Percentiles rank a stretch among this genome's conserved stretches.
Conservation (phyloP, 352 stramenopile species). For the Pythium brachiatum region DNA sequence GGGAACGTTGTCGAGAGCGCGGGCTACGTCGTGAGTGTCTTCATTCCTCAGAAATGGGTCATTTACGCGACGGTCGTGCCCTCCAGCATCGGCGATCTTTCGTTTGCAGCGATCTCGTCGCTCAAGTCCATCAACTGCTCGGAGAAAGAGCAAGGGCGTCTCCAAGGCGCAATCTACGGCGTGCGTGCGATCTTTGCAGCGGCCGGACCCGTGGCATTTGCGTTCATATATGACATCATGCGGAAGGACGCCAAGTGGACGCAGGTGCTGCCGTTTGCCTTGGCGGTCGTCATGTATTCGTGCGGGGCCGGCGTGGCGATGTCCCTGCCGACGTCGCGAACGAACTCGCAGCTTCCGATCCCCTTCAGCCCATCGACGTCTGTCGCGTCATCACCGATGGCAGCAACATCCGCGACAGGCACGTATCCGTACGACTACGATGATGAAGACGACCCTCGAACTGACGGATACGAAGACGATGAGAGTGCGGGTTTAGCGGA, state of each 20-base stretch:
- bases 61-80: conserved; percentile 46
- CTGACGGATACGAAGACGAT: conserved; percentile 25
- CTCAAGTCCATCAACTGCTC: conserved; percentile 65
- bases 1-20: conserved; percentile 37
- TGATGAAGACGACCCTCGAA: conserved; percentile 41
- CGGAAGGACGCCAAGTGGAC: conserved; percentile 39
- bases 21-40: conserved; percentile 41
- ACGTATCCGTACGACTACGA: conserved; percentile 23
- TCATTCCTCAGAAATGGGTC: conserved; percentile 57
- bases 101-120: conserved; percentile 65
- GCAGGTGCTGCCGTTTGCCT: conserved; percentile 52
- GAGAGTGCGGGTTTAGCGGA: conserved; percentile 43
- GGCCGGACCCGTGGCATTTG: conserved; percentile 49
- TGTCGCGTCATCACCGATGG: conserved; percentile 40
- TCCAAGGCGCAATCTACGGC: conserved; percentile 73
- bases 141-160: conserved; percentile 68
- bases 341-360: conserved; percentile 24
- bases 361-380: conserved; percentile 39
- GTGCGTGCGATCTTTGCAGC: conserved; percentile 65
- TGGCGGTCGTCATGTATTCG: conserved; percentile 51
- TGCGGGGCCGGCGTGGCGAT: conserved; percentile 49
- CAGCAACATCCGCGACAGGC: conserved; percentile 7
- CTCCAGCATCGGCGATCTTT: conserved; percentile 56
- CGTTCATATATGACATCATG: conserved; percentile 56
- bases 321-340: conserved; percentile 31